Conservation (phyloP, 495 filamentous ascomycete genomes). For the Evansstolkia leycettana region DNA sequence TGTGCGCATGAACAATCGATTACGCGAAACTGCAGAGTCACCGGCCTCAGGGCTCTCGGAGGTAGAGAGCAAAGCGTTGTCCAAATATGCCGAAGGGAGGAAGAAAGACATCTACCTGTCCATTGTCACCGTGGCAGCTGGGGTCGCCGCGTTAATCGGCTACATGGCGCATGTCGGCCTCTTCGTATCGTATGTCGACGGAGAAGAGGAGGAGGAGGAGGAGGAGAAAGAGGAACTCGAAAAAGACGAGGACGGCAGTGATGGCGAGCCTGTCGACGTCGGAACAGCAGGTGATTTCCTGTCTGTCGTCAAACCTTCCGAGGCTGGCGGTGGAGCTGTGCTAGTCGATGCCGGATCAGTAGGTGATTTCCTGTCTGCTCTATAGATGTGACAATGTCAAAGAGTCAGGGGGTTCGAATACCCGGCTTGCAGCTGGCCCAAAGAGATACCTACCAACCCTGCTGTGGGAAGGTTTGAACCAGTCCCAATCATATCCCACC, state of each 20-base stretch:
- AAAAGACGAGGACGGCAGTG: conserved; percentile 5
- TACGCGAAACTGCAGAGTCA: conserved; percentile 20
- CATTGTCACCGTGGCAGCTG: conserved; percentile 23
- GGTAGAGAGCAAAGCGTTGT: conserved; percentile 14
- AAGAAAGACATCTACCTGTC: conserved; percentile 28
- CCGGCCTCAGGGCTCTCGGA: conserved; percentile 14
- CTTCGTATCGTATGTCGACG: conserved; percentile 5
- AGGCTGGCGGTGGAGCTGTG: too few relatives aligned
- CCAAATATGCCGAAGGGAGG: conserved; percentile 13
- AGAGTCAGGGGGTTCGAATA: too few relatives aligned
- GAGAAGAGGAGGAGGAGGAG: conserved; percentile 11
- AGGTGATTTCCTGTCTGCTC: conserved; percentile 12
- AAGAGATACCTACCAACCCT: too few relatives aligned
- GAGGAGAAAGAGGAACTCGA: conserved; percentile 9
- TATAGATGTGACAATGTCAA: too few relatives aligned
- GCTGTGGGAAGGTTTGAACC: too few relatives aligned
- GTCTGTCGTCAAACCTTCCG: not conserved
- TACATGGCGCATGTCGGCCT: conserved; percentile 27
- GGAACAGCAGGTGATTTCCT: conserved; percentile 14
- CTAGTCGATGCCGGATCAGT: conserved; percentile 8
- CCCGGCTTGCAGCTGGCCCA: too few relatives aligned
- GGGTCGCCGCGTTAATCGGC: conserved; percentile 24
- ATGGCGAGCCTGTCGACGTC: too few relatives aligned
- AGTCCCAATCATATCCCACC: too few relatives aligned
- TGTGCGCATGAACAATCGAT: conserved; percentile 21